Evolutionary conservation across 768 basidiomycete genomes (phyloP), one percentile per base, ranked within the genome.

Genomic region (Kwoniella sp.): DNA sequence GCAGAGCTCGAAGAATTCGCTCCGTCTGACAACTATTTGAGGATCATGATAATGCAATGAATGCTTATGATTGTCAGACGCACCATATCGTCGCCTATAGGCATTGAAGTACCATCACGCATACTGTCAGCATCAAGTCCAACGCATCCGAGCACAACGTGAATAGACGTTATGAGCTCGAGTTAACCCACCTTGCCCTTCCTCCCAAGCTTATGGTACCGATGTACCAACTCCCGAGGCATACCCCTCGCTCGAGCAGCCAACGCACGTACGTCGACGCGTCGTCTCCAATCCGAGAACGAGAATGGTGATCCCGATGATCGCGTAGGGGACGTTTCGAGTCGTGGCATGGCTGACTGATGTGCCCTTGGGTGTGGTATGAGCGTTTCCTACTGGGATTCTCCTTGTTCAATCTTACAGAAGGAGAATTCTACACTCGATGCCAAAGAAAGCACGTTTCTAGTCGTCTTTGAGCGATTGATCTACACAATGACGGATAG

Each of bases 191-290:
- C 62, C 55, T 64, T 64, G 7, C 62, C 56, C 27, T 64, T 64
- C 62, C 62, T 37, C 8, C 62, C 62, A n/a, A 64, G 49, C 50
- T 58, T 64, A 24, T 64, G 47, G 47, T 64, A 64, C 49, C 55
- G 30, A 52, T 64, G 55, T 22, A 64, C 30, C 36, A 54, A 37
- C 36, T 64, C 62, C 25, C 62, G 49, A 1, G 62, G 62, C 49
- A 58, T 19, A 17, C 48, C 56, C 21, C 22, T 64, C 22, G 49
- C 40, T 5, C 62, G 37, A 19, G 55, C 55, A 1, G 51, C 24
- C 21, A 58, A 9, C 33, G 48, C 55, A 1, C 36, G 30, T n/a
- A 49, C 25, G 29, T 57, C 58, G 58, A 60, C 50, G 26, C 50
- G 40, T 44, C 40, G 8, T 9, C 10, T 44, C 40, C 40, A 44